phyloP scores from a whole-genome alignment of 768 basidiomycete genomes.

The Leccinellum albellum region DNA sequence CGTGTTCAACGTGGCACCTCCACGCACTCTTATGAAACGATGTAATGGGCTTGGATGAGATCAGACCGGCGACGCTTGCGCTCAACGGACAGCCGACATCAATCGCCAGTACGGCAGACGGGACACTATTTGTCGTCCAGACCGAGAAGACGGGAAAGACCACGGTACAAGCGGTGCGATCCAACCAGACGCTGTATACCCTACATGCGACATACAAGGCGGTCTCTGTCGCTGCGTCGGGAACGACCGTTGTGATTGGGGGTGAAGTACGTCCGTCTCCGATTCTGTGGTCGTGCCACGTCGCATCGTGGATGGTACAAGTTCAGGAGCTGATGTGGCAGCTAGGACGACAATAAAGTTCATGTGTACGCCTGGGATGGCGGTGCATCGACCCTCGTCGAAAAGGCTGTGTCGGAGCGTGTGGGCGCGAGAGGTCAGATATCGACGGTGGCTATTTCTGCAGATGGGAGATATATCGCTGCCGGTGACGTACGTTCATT shows the following conservation, averaged over 20 bases:
- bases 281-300: background rate
- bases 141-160: slow-evolving; percentile 43
- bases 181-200: slow-evolving; percentile 64
- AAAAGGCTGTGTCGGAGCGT: slow-evolving; percentile 55
- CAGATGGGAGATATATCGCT: slow-evolving; percentile 70
- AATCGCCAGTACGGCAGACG: slow-evolving; percentile 55
- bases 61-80: slow-evolving; percentile 49
- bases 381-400: slow-evolving; percentile 45
- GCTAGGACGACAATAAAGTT: slow-evolving; percentile 67
- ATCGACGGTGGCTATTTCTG: slow-evolving; percentile 74
- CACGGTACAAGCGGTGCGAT: slow-evolving; percentile 59
- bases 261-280: slow-evolving; percentile 52
- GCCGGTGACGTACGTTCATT: slow-evolving; percentile 72
- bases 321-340: background rate
- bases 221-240: slow-evolving; percentile 52
- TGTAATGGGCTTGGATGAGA: background rate
- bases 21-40: background rate
- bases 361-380: slow-evolving; percentile 72
- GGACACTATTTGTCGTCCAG: slow-evolving; percentile 55
- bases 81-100: slow-evolving; percentile 65
- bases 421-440: slow-evolving; percentile 58
- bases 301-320: background rate
- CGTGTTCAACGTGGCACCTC: background rate
- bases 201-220: slow-evolving; percentile 51
- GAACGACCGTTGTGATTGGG: slow-evolving; percentile 62